Percentiles rank a stretch among this genome's conserved stretches.
These are phyloP conservation scores for Blastobotrys apis DNA, from an alignment of 1,139 yeast genomes.

Conservation along the genomic window DNA sequence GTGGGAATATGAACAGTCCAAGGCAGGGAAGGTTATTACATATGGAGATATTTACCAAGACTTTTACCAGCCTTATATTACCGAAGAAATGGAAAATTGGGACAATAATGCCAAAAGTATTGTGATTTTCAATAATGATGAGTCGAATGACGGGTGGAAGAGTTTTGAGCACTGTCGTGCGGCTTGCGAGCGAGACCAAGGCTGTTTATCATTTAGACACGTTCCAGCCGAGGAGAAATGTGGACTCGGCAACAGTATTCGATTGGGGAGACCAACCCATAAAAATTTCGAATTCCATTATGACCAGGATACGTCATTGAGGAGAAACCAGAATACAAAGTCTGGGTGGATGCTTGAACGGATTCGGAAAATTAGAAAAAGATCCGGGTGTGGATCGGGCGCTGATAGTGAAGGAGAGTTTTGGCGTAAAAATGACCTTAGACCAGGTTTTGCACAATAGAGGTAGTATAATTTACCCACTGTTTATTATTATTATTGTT, in stretches of 20 bases:
- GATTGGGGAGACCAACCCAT: constrained; percentile 20
- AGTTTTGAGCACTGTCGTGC: constrained; percentile 6
- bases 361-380: constrained; percentile 1
- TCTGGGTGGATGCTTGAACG: constrained; percentile 11
- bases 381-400: not conserved
- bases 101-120: constrained; percentile 24
- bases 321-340: constrained; percentile 1
- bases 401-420: no score
- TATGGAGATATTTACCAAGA: constrained; percentile 32
- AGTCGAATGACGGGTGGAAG: constrained; percentile 6
- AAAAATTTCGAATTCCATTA: constrained; percentile 3
- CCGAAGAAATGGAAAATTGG: constrained; percentile 25
- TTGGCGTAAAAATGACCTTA: no score
- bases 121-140: constrained; percentile 14
- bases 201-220: constrained; percentile 6
- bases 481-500: no score
- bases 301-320: constrained; percentile 1
- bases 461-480: no score
- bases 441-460: no score
- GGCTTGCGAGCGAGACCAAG: not conserved
- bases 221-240: constrained; percentile 16
- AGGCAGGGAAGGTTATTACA: constrained; percentile 27
- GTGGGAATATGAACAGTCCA: constrained; percentile 33
- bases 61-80: constrained; percentile 31
- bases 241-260: constrained; percentile 18